phyloP scores from a whole-genome alignment of 495 filamentous ascomycete species.

The Astrocystis sublimbata region DNA sequence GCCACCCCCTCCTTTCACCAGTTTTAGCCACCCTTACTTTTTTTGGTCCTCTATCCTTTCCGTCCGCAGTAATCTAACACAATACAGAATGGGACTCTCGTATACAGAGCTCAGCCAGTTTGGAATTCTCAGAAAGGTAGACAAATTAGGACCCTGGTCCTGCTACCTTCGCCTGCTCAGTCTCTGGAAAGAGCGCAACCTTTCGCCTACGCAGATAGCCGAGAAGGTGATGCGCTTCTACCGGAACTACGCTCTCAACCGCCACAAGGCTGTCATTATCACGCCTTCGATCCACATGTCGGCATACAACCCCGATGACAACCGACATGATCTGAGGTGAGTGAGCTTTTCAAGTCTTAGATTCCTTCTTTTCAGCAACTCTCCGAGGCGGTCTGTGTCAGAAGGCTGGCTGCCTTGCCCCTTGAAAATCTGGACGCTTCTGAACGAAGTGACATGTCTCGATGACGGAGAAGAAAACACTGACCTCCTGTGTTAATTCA shows the following conservation, averaged over 20 bases:
- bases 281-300: constrained; percentile 57
- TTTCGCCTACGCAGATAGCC: constrained; percentile 20
- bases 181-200: constrained; percentile 53
- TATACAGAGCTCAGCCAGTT: constrained; percentile 54
- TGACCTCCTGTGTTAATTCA: too few relatives aligned
- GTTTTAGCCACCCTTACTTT: too few relatives aligned
- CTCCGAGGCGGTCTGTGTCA: too few relatives aligned
- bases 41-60: background rate
- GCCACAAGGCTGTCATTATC: constrained; percentile 60
- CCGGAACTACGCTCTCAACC: constrained; percentile 50
- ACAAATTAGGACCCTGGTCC: constrained; percentile 63
- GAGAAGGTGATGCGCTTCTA: constrained; percentile 63
- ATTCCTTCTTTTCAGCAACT: too few relatives aligned
- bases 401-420: too few relatives aligned
- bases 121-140: constrained; percentile 60
- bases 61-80: background rate
- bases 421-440: too few relatives aligned
- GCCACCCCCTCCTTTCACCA: too few relatives aligned
- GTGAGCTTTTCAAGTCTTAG: constrained; percentile 13
- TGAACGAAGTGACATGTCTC: constrained; percentile 32
- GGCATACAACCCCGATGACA: constrained; percentile 35
- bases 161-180: constrained; percentile 62
- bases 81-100: constrained; percentile 50
- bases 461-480: constrained; percentile 71
- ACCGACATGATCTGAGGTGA: background rate